phyloP scores from a whole-genome alignment of 306 rosid species.

The Glycine latifolia region DNA sequence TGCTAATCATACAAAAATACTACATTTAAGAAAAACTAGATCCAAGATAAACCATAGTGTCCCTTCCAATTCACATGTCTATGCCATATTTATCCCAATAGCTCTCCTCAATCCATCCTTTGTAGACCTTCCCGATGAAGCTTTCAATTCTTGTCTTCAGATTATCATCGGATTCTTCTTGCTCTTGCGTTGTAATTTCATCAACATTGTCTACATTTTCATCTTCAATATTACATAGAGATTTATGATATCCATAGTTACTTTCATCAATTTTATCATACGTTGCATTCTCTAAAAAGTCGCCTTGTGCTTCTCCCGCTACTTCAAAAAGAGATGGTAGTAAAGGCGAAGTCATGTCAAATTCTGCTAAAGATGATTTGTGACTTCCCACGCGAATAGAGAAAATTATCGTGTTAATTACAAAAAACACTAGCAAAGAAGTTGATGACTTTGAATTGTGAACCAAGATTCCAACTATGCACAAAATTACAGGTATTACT shows the following conservation, averaged over 20 bases:
- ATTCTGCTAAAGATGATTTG: conserved; percentile 37
- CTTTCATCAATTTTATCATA: conserved; percentile 27
- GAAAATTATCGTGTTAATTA: conserved; percentile 48
- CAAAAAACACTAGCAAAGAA: conserved; percentile 46
- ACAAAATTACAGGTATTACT: conserved; percentile 30
- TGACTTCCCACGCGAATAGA: conserved; percentile 40
- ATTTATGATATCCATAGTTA: conserved; percentile 5
- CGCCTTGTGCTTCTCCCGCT: neutral
- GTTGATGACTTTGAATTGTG: conserved; percentile 33
- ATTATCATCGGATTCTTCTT: conserved; percentile 42
- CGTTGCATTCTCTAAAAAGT: neutral
- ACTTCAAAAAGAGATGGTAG: conserved; percentile 11
- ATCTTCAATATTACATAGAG: neutral
- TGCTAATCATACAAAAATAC: conserved; percentile 2
- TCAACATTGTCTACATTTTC: conserved; percentile 33
- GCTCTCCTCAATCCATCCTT: conserved; percentile 54
- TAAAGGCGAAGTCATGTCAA: conserved; percentile 7
- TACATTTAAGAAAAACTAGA: neutral
- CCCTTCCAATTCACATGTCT: neutral
- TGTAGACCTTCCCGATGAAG: conserved; percentile 55
- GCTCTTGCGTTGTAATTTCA: conserved; percentile 36
- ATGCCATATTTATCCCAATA: conserved; percentile 19
- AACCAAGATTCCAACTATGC: conserved; percentile 11
- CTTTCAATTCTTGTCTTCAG: conserved; percentile 48
- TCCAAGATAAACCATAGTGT: neutral